Evolutionary conservation across 2,329 filamentous ascomycete genomes (phyloP).

Genomic region (Tothia fuscella): DNA sequence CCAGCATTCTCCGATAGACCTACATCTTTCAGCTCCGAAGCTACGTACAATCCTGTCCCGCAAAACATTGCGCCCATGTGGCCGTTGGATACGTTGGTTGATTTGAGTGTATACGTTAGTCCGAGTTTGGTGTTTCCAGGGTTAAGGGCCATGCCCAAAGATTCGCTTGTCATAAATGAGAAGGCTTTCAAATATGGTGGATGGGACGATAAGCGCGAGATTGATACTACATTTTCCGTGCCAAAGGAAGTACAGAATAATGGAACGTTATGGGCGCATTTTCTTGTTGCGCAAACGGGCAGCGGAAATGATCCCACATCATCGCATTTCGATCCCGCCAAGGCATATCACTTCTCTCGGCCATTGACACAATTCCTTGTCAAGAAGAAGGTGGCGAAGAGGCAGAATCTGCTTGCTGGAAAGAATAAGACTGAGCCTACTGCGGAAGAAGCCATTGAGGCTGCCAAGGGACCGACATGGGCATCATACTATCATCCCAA

Average conservation of each 20-base stretch:
- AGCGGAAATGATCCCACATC: conserved; percentile 63
- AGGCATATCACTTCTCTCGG: conserved; percentile 72
- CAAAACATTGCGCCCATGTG: conserved; percentile 75
- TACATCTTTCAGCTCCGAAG: conserved; percentile 35
- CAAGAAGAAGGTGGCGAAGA: conserved; percentile 84
- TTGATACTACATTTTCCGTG: conserved; percentile 66
- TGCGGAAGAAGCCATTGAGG: conserved; percentile 37
- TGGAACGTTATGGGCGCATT: conserved; percentile 88
- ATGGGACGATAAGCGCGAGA: conserved; percentile 63
- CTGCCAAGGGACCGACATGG: conserved; percentile 54
- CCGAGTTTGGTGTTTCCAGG: conserved; percentile 57
- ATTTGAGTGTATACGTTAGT: conserved; percentile 77
- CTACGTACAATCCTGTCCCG: conserved; percentile 53
- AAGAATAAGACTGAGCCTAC: conserved; percentile 36
- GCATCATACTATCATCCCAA: conserved; percentile 92
- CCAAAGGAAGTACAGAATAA: conserved; percentile 77
- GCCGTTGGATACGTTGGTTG: conserved; percentile 63
- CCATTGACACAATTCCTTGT: conserved; percentile 81
- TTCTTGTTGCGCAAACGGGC: conserved; percentile 72
- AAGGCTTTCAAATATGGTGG: conserved; percentile 68
- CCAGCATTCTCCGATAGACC: conserved; percentile 26
- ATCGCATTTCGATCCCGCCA: conserved; percentile 57
- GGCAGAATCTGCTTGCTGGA: conserved; percentile 63
- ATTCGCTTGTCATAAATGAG: conserved; percentile 67
- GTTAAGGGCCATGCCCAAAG: conserved; percentile 51